Base-by-base conservation (phyloP, 2,329 filamentous ascomycete species). In the Capronia coronata region DNA sequence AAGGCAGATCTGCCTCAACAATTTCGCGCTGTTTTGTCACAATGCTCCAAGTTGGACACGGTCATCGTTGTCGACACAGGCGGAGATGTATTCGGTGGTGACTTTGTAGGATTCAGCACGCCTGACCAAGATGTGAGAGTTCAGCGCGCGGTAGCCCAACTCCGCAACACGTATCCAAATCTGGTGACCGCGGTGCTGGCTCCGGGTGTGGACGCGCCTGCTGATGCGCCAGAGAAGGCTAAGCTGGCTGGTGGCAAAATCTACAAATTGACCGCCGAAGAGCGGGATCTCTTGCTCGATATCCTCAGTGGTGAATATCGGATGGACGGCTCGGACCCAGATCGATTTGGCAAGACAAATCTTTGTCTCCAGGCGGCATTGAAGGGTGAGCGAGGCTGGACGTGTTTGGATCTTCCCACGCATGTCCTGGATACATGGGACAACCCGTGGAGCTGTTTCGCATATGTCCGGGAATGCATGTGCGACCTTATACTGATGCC, bases 361-460 rank as follows among this genome's bases (percentile, higher is more conserved):
- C 35, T 60, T 21, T 49, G 51, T 16, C 46, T 60, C 18, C 56
- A 59, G 47, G 54, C 52, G n/a, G 40, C 51, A 14, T 34, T 60
- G 32, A 50, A 40, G 18, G 56, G 58, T 16, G 25, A 41, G 29
- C 39, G 48, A 34, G 58, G 56, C 9, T 60, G 58, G 58, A 48
- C 48, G 8, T 54, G 46, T 10, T 46, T 60, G 13, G 54, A 58
- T 32, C 56, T 60, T 3, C 58, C 58, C 5, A 27, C 46, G 5
- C 48, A 60, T 44, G 56, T 60, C 11, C 46, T 60, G 21, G 48
- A 59, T 44, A 60, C 58, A 9, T 56, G 54, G 56, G 55, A 60
- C 13, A 60, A 60, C 43, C 58, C 58, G 13, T 60, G 58, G 58
- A 55, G 48, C 30, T 52, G 54, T 27, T 60, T 60, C 35, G 55